Evolutionary conservation across 495 filamentous ascomycete genomes (phyloP).

Genomic region (Aspergillus bertholletiae): DNA sequence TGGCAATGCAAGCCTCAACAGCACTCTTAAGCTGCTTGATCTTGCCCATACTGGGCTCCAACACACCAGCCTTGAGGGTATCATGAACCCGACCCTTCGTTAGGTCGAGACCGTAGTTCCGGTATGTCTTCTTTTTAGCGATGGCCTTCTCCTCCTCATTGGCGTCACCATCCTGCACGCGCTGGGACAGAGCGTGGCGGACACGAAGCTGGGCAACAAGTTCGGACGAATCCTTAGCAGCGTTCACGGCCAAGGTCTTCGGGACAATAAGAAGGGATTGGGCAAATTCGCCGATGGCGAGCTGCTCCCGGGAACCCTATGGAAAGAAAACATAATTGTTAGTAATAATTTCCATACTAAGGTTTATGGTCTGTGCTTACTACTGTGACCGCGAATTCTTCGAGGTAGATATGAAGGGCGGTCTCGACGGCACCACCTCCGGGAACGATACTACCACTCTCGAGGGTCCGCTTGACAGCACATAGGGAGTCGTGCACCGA

Average conservation of each 20-base stretch:
- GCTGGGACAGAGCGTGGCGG: conserved; percentile 90
- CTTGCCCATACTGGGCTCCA: conserved; percentile 99
- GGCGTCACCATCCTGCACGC: conserved; percentile 74
- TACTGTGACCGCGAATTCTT: conserved; percentile 98
- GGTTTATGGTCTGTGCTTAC: conserved; percentile 39
- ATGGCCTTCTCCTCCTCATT: conserved; percentile 83
- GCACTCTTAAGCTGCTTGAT: conserved; percentile 97
- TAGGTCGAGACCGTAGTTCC: conserved; percentile 95
- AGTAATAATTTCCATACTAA: conserved; percentile 5
- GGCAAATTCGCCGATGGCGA: conserved; percentile 96
- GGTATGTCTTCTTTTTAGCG: conserved; percentile 92
- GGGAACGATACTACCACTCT: conserved; percentile 95
- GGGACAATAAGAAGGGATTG: conserved; percentile 91
- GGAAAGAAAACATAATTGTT: conserved; percentile 7
- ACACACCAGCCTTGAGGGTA: conserved; percentile 86
- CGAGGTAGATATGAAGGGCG: conserved; percentile 97
- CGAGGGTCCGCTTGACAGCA: conserved; percentile 93
- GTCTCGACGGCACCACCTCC: conserved; percentile 97
- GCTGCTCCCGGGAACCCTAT: conserved; percentile 89
- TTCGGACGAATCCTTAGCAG: conserved; percentile 91
- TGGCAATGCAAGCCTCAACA: conserved; percentile 97
- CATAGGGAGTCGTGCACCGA: conserved; percentile 96
- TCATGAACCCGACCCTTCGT: conserved; percentile 88
- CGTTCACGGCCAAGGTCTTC: conserved; percentile 95
- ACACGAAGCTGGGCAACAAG: conserved; percentile 94